phyloP scores from a whole-genome alignment of 192 early-diverging fungal species.

The Polychytrium aggregatum region DNA sequence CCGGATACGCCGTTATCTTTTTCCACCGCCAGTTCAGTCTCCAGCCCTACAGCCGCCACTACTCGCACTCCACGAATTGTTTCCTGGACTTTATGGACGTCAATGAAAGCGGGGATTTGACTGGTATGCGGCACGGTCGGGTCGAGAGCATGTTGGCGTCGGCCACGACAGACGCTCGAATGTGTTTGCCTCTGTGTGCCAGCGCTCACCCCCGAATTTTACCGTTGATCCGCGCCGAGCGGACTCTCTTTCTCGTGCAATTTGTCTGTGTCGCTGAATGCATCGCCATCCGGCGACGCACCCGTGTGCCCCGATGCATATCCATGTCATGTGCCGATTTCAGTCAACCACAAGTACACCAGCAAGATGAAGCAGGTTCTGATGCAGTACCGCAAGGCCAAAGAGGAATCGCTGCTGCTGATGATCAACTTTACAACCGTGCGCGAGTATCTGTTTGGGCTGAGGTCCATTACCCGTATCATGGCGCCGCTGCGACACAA shows the following conservation, averaged over 20 bases:
- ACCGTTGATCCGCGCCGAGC: too few species aligned
- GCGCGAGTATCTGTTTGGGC: constrained; percentile 82
- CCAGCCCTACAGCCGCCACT: constrained; percentile 88
- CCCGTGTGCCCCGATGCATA: too few species aligned
- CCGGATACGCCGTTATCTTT: constrained; percentile 92
- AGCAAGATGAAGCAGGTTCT: constrained; percentile 53
- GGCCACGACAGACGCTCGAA: too few species aligned
- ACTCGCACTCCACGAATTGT: constrained; percentile 61
- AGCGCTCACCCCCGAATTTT: too few species aligned
- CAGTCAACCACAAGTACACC: constrained; percentile 41
- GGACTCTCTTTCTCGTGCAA: too few species aligned
- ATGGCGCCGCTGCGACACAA: constrained; percentile 52
- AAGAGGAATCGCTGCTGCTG: constrained; percentile 50
- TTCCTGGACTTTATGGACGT: constrained; percentile 75
- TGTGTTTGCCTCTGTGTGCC: too few species aligned
- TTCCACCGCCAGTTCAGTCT: constrained; percentile 87
- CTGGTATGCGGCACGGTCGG: constrained; percentile 46
- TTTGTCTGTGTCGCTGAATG: background rate
- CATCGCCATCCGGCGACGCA: too few species aligned
- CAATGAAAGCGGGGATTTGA: constrained; percentile 43
- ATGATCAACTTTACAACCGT: constrained; percentile 83
- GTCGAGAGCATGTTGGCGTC: too few species aligned
- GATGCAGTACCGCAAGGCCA: constrained; percentile 53
- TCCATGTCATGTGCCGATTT: too few species aligned
- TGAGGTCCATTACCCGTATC: constrained; percentile 60